Base-by-base conservation (phyloP, 345 rosid genomes). In the Rubroshorea leprosula region DNA sequence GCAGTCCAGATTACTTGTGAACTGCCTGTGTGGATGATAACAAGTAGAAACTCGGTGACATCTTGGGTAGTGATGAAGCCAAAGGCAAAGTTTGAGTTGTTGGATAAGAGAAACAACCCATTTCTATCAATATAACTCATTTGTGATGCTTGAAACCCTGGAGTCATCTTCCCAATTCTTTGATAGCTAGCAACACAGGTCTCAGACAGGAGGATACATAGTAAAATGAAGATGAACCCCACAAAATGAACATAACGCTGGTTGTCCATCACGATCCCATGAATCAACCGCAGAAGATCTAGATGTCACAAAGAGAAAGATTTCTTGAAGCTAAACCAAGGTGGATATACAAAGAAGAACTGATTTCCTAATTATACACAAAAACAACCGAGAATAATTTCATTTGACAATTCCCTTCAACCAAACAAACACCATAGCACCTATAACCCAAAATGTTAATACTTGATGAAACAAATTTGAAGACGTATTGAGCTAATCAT, bases 41-140 rank as follows among this genome's bases (percentile, higher is more conserved):
- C 86, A 20, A 93, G 72, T 6, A 73, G 76, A 71, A 78, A 83
- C 21, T 61, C 63, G 26, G 86, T 72, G 55, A 69, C 78, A 57
- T 79, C 81, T 53, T 49, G 18, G 9, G 80, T 72, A 19, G 78
- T 52, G 21, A 13, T 1, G 74, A 93, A 89, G 41, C 91, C 86
- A 53, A 89, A 79, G 4, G 77, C 88, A 21, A 85, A 93, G 41
- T 20, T 69, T 18, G 84, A 80, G 67, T 65, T 79, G 57, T 78
- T 80, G 5, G 99, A 93, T 26, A 57, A 0, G 26, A 93, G 91
- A 69, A 93, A 85, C 63, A 87, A 0, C 15, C 99, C 99, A 5
- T 54, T 0, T 8, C 67, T 74, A 61, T 79, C 85, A 49, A 93
- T 74, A 79, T 75, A 87, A 39, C 65, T 78, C 99, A 93, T 89